phyloP scores from a whole-genome alignment of 257 asterid genomes.

The Rubia yunnanensis region DNA sequence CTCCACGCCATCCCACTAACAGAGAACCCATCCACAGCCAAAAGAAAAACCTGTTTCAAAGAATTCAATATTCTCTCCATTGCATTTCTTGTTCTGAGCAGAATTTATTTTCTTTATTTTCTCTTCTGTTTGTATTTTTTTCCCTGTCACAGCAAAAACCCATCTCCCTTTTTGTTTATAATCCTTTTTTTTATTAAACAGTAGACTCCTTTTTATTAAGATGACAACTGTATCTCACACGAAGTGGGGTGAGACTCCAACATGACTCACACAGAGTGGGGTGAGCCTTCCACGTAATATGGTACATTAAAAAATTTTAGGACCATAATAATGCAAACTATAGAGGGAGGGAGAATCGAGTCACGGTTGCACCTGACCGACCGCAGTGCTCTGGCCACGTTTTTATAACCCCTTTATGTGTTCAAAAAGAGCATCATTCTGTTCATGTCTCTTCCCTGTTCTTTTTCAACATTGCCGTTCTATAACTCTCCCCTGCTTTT shows the following conservation, averaged over 20 bases:
- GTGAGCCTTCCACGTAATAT: too few species aligned
- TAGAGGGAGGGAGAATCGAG: too few species aligned
- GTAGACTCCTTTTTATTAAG: too few species aligned
- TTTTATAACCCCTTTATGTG: constrained; percentile 3
- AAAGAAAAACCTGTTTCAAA: not conserved
- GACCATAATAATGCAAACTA: too few species aligned
- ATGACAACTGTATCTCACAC: too few species aligned
- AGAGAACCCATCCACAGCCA: not conserved
- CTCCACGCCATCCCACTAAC: constrained; percentile 8
- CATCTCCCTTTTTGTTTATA: constrained; percentile 6
- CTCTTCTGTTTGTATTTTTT: constrained; percentile 1
- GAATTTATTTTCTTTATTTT: constrained; percentile 1
- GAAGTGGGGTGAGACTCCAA: too few species aligned
- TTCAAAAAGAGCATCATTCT: constrained; percentile 21
- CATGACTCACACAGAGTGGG: too few species aligned
- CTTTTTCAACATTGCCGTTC: constrained; percentile 9
- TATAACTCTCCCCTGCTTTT: not conserved
- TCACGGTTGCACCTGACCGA: too few species aligned
- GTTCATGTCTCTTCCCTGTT: constrained; percentile 19
- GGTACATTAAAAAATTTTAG: too few species aligned
- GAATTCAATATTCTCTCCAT: not conserved
- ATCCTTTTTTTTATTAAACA: not conserved
- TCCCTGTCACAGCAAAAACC: constrained; percentile 8
- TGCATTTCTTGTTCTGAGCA: constrained; percentile 23
- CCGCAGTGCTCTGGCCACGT: too few species aligned